Evolutionary conservation across 2,329 filamentous ascomycete genomes (phyloP).

Genomic region (Trichoderma semiorbis): DNA sequence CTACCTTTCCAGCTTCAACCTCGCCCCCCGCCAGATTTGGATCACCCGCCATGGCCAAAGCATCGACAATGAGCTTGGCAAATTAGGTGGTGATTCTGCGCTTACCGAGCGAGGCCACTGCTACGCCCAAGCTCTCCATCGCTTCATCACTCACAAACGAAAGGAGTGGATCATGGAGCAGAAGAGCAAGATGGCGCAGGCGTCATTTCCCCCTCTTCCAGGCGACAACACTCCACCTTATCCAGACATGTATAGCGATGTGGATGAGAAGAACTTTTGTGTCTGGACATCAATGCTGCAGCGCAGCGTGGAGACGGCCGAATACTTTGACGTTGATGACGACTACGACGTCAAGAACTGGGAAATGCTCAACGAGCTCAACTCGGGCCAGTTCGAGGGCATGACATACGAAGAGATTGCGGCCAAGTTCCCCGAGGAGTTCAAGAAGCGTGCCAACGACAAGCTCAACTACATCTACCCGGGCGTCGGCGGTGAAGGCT

Average conservation of each 20-base stretch:
- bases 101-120: constrained; percentile 75
- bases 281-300: constrained; percentile 98
- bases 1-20: constrained; percentile 94
- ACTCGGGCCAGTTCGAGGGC: constrained; percentile 88
- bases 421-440: constrained; percentile 75
- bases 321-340: constrained; percentile 85
- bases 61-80: constrained; percentile 78
- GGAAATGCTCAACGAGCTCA: constrained; percentile 96
- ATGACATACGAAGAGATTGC: constrained; percentile 92
- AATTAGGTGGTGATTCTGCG: constrained; percentile 85
- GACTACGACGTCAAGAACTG: constrained; percentile 96
- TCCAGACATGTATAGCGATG: constrained; percentile 70
- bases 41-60: constrained; percentile 95
- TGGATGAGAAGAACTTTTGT: constrained; percentile 85
- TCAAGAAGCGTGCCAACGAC: constrained; percentile 71
- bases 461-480: constrained; percentile 97
- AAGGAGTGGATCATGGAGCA: constrained; percentile 80
- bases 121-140: constrained; percentile 76
- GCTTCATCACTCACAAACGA: constrained; percentile 79
- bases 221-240: constrained; percentile 95
- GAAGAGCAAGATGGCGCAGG: constrained; percentile 69
- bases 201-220: constrained; percentile 82
- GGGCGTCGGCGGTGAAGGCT: constrained; percentile 91
- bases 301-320: constrained; percentile 80
- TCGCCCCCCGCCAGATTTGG: constrained; percentile 95